These are phyloP conservation scores for Boletus sensibilis DNA, from an alignment of 768 basidiomycete genomes.

Conservation along the genomic window DNA sequence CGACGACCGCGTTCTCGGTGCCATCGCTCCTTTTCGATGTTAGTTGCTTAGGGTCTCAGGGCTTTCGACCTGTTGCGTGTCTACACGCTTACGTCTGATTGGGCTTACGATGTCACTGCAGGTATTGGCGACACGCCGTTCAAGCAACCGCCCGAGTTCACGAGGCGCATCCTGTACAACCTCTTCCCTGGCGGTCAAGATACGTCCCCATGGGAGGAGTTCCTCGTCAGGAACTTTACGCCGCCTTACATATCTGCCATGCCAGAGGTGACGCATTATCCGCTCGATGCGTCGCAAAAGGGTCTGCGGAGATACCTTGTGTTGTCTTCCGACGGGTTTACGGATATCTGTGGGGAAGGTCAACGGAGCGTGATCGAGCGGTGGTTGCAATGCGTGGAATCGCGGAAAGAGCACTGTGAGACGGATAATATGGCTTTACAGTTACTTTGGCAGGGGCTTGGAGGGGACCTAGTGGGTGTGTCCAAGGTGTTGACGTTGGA, in stretches of 20 bases:
- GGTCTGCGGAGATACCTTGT: slow-evolving; percentile 52
- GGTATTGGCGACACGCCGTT: slow-evolving; percentile 71
- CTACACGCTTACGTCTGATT: slow-evolving; percentile 9
- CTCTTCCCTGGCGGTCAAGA: slow-evolving; percentile 61
- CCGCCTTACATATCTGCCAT: slow-evolving; percentile 66
- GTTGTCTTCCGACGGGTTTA: slow-evolving; percentile 65
- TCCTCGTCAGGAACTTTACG: slow-evolving; percentile 57
- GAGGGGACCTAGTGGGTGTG: slow-evolving; percentile 52
- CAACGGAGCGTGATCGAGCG: slow-evolving; percentile 46
- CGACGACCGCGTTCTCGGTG: slow-evolving; percentile 69
- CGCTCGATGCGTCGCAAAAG: slow-evolving; percentile 34
- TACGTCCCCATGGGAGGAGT: slow-evolving; percentile 64
- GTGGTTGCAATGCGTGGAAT: slow-evolving; percentile 52
- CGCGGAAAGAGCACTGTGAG: slow-evolving; percentile 20
- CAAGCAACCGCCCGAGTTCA: slow-evolving; percentile 71
- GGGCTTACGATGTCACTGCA: slow-evolving; percentile 23
- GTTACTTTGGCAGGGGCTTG: slow-evolving; percentile 54
- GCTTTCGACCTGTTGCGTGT: slow-evolving; percentile 3
- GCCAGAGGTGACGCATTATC: slow-evolving; percentile 62
- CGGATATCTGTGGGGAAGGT: slow-evolving; percentile 54
- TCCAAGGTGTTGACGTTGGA: slow-evolving; percentile 62
- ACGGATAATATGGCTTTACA: slow-evolving; percentile 53
- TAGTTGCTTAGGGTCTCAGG: slow-evolving; percentile 30
- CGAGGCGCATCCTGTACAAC: slow-evolving; percentile 63
- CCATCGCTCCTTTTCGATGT: slow-evolving; percentile 78